Base-by-base conservation (phyloP, 1,284 basidiomycete species). In the Singerocomus rubriflavus region DNA sequence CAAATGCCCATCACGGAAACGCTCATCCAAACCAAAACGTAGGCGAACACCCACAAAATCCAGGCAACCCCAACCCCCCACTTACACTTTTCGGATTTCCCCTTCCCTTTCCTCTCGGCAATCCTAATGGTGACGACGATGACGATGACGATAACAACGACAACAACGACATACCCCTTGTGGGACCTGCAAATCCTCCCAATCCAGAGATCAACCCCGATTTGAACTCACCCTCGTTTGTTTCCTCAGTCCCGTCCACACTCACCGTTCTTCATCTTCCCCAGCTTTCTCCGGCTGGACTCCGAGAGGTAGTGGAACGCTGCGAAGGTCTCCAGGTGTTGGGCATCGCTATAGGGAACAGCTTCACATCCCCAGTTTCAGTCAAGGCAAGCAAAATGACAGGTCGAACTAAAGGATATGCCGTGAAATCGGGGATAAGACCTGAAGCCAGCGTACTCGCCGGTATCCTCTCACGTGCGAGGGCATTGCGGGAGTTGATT, bases 201-300 rank as follows among this genome's bases (percentile, higher is more conserved):
- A 37, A 36, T 12, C 49, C 33, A 1, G 43, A 48, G 16, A 8
- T 10, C 6, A 26, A 35, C 33, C 26, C 21, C 9, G 50, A 57
- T 11, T 42, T 32, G 2, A 50, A 8, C 30, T 21, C 8, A 8
- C 51, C 59, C 25, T 47, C 43, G 0, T 44, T 62, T 27, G 5
- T 58, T 13, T 27, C 50, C 27, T 50, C 63, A 4, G 16, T 62
- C 5, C 59, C 60, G 1, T 36, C 45, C 30, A 55, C 60, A 0
- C 63, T 62, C 16, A 48, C 57, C 9, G 36, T 36, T 5, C 57
- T 66, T 12, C 62, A 62, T 46, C 53, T 62, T 25, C 63, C 63
- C 29, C 51, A 57, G 30, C 38, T 65, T 26, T 55, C 60, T 33
- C 62, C 61, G 4, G 16, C 53, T 10, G 59, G 42, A 11, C 63